Base-by-base conservation (phyloP, 192 early-diverging fungal genomes). In the Dispira simplex region DNA sequence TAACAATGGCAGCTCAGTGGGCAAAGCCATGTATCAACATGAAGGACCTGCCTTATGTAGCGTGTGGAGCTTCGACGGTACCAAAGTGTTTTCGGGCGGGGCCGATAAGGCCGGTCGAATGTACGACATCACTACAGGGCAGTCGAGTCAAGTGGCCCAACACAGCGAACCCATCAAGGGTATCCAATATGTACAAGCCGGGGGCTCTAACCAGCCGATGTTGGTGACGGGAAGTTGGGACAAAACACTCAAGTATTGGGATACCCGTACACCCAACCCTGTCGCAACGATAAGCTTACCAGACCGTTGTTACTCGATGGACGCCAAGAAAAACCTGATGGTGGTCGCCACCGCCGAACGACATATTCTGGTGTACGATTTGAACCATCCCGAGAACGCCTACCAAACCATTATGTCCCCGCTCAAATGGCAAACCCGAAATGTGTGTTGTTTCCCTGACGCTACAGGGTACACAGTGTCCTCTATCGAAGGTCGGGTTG, bases 191-290 rank as follows among this genome's bases (percentile, higher is more conserved):
- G 79, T 95, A 3, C 88, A 96, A 69, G 74, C 68, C 12, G 55
- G 65, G 73, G 67, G 66, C 57, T n/a, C n/a, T n/a, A n/a, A n/a
- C n/a, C 65, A 80, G 20, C 75, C 79, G 39, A 83, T 94, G 46
- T 47, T 93, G 26, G 89, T 86, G 2, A 97, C 95, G 11, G 95
- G 89, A 28, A 85, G 88, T 59, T 98, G 93, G 93, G 95, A 98
- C 74, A 97, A 97, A 72, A 92, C 89, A 11, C 63, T 95, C 57
- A 90, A 95, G 77, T 98, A 95, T 71, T 98, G 95, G 95, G 94
- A 98, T 73, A 69, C 88, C 54, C 81, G 94, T 46, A 77, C 81
- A 60, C 85, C 81, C 63, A 73, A 72, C 46, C 93, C 95, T 0
- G 81, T 89, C 21, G 82, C 79, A 11, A 84, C 78, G 21, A 78